These are phyloP conservation scores for Cystobasidium onofrii DNA, from an alignment of 768 basidiomycete genomes.

Conservation along the genomic window DNA sequence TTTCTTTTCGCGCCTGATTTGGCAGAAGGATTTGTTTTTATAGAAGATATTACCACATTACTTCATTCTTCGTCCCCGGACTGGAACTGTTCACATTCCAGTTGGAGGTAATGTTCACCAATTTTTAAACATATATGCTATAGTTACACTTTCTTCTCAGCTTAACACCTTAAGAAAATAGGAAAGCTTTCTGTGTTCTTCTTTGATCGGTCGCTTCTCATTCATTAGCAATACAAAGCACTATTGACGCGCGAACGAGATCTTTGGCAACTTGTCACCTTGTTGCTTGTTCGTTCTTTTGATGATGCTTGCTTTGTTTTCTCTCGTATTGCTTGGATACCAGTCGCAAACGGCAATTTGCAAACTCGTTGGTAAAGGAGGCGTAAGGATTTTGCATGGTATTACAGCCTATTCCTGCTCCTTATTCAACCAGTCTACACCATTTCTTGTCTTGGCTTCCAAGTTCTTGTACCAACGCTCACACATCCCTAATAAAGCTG, in stretches of 20 bases:
- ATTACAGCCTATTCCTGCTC: slow-evolving; percentile 25
- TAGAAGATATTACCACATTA: no score
- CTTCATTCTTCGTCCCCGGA: no score
- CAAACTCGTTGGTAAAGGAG: no score
- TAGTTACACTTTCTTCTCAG: not conserved
- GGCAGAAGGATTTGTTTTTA: not conserved
- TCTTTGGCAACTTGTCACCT: no score
- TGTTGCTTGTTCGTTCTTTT: no score
- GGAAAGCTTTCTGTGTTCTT: not conserved
- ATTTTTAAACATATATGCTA: not conserved
- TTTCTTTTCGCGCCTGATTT: not conserved
- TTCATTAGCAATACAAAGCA: not conserved
- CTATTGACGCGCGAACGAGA: not conserved
- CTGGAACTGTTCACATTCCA: no score
- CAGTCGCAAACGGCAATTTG: no score
- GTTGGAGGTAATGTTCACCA: no score
- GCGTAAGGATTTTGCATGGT: no score
- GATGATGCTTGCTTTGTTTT: no score
- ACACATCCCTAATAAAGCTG: slow-evolving; percentile 19
- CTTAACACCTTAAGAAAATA: not conserved
- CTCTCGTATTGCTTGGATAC: no score
- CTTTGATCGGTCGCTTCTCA: not conserved
- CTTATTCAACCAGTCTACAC: slow-evolving; percentile 22
- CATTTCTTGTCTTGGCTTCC: slow-evolving; percentile 21
- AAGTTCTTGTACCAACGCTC: slow-evolving; percentile 28